These are phyloP conservation scores for Ceratopteris richardii DNA, from an alignment of 75 land plant genomes.

Conservation along the genomic window DNA sequence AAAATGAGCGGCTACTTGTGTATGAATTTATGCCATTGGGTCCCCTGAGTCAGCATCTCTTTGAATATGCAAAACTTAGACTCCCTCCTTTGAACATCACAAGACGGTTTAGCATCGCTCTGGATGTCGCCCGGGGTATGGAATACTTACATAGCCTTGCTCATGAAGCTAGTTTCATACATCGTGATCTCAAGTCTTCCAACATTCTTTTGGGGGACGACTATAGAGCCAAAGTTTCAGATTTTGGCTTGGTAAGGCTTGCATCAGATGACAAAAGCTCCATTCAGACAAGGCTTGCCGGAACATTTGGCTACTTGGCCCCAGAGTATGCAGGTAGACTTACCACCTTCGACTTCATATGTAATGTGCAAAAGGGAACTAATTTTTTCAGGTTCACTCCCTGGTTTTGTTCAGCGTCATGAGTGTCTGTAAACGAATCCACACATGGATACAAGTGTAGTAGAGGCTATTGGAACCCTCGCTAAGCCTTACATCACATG, in stretches of 20 bases:
- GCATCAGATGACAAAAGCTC: constrained; percentile 65
- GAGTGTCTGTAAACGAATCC: neutral
- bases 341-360: neutral
- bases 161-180: constrained; percentile 45
- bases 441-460: too few species aligned
- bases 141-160: constrained; percentile 51
- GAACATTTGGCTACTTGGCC: constrained; percentile 82
- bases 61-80: constrained; percentile 50
- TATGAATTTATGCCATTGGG: constrained; percentile 97
- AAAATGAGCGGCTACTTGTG: constrained; percentile 75
- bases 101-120: constrained; percentile 54
- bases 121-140: constrained; percentile 68
- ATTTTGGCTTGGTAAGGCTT: constrained; percentile 72
- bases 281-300: constrained; percentile 68
- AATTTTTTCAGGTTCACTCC: too few species aligned
- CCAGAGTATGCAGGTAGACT: constrained; percentile 86
- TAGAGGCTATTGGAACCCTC: too few species aligned
- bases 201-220: constrained; percentile 50
- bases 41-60: constrained; percentile 76
- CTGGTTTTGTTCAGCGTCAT: neutral
- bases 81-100: constrained; percentile 54
- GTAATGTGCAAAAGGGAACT: too few species aligned
- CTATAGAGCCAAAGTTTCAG: constrained; percentile 68
- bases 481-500: too few species aligned
- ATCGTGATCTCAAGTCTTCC: constrained; percentile 54